Percentiles rank a stretch among this genome's conserved stretches.
These are phyloP conservation scores for Suillus variegatus DNA, from an alignment of 768 basidiomycete species.

Conservation along the genomic window DNA sequence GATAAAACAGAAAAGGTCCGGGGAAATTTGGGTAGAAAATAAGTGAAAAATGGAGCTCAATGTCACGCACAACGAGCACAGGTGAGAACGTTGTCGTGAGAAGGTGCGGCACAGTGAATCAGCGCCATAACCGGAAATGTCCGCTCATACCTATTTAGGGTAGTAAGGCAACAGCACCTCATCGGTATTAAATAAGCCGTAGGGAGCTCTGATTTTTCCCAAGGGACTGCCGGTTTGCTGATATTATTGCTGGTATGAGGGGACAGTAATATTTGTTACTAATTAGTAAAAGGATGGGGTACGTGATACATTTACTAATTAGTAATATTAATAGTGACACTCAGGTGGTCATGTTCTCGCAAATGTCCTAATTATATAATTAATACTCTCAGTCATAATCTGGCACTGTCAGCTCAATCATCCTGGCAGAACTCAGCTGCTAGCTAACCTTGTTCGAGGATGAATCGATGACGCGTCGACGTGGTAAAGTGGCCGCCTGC, in stretches of 20 bases:
- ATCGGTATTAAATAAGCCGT: not conserved
- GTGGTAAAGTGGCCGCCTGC: too few species aligned
- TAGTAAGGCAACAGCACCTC: too few species aligned
- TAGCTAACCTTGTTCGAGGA: too few species aligned
- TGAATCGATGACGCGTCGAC: too few species aligned
- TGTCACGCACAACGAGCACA: not conserved
- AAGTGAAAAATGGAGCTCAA: not conserved
- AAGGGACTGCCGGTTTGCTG: not conserved
- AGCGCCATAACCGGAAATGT: not conserved
- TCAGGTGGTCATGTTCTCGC: too few species aligned
- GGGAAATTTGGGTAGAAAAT: not conserved
- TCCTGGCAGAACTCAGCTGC: too few species aligned
- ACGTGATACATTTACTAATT: too few species aligned
- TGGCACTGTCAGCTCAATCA: too few species aligned
- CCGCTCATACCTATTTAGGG: too few species aligned
- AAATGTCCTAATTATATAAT: too few species aligned
- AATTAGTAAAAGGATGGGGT: not conserved
- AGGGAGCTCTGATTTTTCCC: not conserved
- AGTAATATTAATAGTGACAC: too few species aligned
- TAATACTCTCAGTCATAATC: too few species aligned
- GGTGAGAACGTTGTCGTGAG: not conserved
- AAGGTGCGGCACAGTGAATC: not conserved
- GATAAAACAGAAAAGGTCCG: not conserved
- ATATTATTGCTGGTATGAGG: not conserved
- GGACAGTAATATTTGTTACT: not conserved